Evolutionary conservation across 2,329 filamentous ascomycete species (phyloP).

Genomic region (Colletotrichum sp.): DNA sequence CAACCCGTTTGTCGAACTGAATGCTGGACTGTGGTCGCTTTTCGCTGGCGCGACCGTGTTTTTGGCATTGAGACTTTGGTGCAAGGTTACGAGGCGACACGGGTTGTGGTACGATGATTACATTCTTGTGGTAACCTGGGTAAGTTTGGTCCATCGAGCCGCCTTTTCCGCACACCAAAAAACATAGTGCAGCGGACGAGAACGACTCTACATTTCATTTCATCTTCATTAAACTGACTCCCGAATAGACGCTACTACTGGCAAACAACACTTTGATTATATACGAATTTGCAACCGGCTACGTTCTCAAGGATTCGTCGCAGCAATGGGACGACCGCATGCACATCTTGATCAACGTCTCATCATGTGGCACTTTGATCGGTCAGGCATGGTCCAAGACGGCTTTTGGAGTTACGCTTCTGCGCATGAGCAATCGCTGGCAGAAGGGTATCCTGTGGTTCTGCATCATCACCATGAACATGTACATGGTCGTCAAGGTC

Average conservation of each 20-base stretch:
- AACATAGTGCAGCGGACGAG: background rate
- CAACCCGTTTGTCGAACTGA: slow-evolving; percentile 33
- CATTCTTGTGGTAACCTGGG: slow-evolving; percentile 39
- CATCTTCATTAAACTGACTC: background rate
- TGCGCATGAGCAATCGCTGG: slow-evolving; percentile 48
- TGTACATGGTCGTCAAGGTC: slow-evolving; percentile 49
- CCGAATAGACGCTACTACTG: slow-evolving; percentile 39
- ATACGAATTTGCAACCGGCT: slow-evolving; percentile 52
- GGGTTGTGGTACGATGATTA: slow-evolving; percentile 45
- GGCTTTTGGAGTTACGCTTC: slow-evolving; percentile 40
- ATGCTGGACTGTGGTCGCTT: slow-evolving; percentile 36
- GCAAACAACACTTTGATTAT: slow-evolving; percentile 50
- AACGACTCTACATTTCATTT: background rate
- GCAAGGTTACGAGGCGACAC: slow-evolving; percentile 37
- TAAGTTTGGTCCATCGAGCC: slow-evolving; percentile 30
- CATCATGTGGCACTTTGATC: slow-evolving; percentile 39
- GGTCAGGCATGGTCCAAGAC: slow-evolving; percentile 40
- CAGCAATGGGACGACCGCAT: slow-evolving; percentile 55
- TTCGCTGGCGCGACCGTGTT: slow-evolving; percentile 34
- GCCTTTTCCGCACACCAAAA: background rate
- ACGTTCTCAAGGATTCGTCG: slow-evolving; percentile 40
- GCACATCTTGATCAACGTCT: slow-evolving; percentile 55
- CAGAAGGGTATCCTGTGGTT: slow-evolving; percentile 50
- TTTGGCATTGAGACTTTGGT: slow-evolving; percentile 34
- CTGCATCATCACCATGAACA: slow-evolving; percentile 53